Base-by-base conservation (phyloP, 2,329 filamentous ascomycete species). In the Fusarium setosum region DNA sequence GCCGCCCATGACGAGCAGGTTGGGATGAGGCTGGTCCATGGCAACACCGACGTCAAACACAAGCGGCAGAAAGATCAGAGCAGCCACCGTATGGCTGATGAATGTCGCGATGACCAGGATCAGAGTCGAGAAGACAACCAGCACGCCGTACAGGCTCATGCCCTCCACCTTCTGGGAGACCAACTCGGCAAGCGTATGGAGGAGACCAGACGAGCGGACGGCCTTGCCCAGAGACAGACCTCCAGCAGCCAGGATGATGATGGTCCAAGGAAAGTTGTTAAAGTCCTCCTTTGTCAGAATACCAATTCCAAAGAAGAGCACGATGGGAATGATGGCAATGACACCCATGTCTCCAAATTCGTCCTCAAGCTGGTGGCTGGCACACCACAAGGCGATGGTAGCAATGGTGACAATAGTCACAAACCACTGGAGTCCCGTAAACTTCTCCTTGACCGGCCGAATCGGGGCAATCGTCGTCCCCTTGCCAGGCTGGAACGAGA, bases 201-300 rank as follows among this genome's bases (percentile, higher is more conserved):
- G 83, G 11, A 99, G 84, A 2, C 96, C 96, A 0, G 95, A 98
- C 0, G 93, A 96, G 65, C 94, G 95, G 59, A 99, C 96, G 0
- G 95, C 92, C 77, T 97, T 97, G 56, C 96, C 96, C 0, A 99
- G 88, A 2, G 94, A 94, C 31, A 99, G 82, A 8, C 96, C 96
- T 44, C 96, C 96, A 0, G 96, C 95, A 1, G 96, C 96, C 18
- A 99, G 90, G 73, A 99, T 98, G 79, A 99, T 97, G 79, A 99
- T 99, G 18, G 96, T 99, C 96, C 96, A 99, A 35, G 97, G 91
- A 79, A 99, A 99, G 79, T 99, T 99, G 83, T 99, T 99, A 77
- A 99, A 99, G 80, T 99, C 96, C 79, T 98, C 96, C 80, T 98
- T 99, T 47, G 94, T 98, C 29, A 99, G 84, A 68, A 98, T 95